phyloP scores from a whole-genome alignment of 2,329 filamentous ascomycete genomes.

The Neopestalotiopsis sp. region DNA sequence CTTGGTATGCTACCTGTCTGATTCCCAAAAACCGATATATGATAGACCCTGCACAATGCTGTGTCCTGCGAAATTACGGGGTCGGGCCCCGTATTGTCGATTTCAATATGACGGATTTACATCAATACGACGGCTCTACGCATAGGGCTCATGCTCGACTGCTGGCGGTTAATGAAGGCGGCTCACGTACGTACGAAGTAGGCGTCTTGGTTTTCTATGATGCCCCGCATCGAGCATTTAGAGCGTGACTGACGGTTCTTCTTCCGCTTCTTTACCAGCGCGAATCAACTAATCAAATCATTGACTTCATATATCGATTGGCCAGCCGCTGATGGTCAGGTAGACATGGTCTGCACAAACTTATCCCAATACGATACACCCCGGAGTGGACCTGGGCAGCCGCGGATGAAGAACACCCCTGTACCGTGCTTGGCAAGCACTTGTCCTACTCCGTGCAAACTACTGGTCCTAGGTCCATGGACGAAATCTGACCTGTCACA shows the following conservation, averaged over 20 bases:
- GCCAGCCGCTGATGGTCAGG: neutral
- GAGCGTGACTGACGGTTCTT: neutral
- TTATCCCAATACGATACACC: neutral
- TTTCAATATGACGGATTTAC: neutral
- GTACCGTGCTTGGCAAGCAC: neutral
- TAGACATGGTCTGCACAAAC: neutral
- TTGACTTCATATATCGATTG: neutral
- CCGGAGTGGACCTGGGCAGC: neutral
- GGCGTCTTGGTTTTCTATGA: neutral
- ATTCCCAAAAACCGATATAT: constrained; percentile 12
- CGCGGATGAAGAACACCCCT: neutral
- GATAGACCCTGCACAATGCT: constrained; percentile 7
- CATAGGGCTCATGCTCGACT: neutral
- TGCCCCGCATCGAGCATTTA: neutral
- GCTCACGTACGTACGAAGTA: neutral
- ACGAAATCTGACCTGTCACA: neutral
- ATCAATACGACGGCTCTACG: neutral
- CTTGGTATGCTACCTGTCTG: constrained; percentile 1
- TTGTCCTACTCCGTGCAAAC: constrained; percentile 1
- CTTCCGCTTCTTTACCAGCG: neutral
- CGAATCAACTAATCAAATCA: neutral
- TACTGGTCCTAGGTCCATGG: neutral
- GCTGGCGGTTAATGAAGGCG: neutral
- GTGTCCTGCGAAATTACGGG: neutral
- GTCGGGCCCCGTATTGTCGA: neutral